phyloP scores from a whole-genome alignment of 1,139 yeast species.

The Kodamaea suecica region DNA sequence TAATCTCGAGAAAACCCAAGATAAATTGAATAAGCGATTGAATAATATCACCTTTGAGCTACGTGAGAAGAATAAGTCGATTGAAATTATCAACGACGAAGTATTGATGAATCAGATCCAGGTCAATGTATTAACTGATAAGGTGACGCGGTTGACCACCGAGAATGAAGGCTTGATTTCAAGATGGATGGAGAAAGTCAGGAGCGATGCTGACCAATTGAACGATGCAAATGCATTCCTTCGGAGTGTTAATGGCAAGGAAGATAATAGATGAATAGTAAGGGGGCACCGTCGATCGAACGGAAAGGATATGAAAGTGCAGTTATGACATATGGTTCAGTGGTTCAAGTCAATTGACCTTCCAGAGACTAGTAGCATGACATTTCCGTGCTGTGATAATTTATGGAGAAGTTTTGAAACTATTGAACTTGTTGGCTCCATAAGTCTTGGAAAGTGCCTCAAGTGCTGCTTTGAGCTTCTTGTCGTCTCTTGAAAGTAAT shows the following conservation, averaged over 20 bases:
- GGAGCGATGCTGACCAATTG: conserved; percentile 56
- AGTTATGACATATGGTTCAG: too few species aligned
- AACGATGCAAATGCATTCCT: conserved; percentile 48
- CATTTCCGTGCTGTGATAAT: too few species aligned
- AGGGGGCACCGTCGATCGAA: too few species aligned
- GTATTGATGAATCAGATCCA: conserved; percentile 67
- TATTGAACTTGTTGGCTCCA: too few species aligned
- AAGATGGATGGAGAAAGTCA: conserved; percentile 60
- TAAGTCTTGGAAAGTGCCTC: too few species aligned
- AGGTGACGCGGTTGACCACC: conserved; percentile 32
- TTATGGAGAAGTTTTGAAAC: too few species aligned
- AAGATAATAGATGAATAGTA: too few species aligned
- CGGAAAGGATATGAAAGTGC: too few species aligned
- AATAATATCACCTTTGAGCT: conserved; percentile 44
- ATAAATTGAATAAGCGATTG: conserved; percentile 28
- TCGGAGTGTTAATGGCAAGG: not conserved
- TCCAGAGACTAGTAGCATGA: too few species aligned
- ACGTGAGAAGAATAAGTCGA: conserved; percentile 50
- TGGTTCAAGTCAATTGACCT: too few species aligned
- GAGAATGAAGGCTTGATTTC: conserved; percentile 56
- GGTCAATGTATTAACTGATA: conserved; percentile 55
- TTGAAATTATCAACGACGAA: conserved; percentile 69
- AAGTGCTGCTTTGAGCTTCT: too few species aligned
- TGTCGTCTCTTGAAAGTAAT: too few species aligned
- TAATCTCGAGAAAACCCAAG: conserved; percentile 21